Evolutionary conservation across 2,329 filamentous ascomycete species (phyloP).

Genomic region (Microcera coccophila): DNA sequence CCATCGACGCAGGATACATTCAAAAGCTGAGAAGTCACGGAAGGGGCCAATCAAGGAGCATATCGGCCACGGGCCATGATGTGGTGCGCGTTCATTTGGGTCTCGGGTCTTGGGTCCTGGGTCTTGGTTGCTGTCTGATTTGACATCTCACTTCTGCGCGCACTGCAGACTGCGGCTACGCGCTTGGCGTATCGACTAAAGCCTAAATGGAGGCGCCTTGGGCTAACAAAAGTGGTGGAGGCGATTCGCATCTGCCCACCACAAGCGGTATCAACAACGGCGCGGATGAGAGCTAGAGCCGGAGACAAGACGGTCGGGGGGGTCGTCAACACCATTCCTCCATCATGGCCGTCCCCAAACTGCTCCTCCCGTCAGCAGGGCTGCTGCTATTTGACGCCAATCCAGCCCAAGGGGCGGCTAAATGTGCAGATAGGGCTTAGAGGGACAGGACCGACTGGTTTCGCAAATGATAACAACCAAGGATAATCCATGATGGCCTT

Average conservation of each 20-base stretch:
- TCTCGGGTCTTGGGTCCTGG: too few relatives aligned
- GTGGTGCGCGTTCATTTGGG: too few relatives aligned
- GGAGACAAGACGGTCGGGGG: neutral
- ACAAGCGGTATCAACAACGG: neutral
- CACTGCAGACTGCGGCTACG: slow-evolving; percentile 7
- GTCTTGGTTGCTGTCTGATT: too few relatives aligned
- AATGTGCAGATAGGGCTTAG: neutral
- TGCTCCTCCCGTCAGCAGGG: neutral
- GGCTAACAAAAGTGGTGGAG: too few relatives aligned
- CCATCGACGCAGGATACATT: too few relatives aligned
- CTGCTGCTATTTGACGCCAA: neutral
- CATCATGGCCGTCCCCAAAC: neutral
- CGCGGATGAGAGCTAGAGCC: neutral
- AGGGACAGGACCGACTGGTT: neutral
- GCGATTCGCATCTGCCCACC: neutral
- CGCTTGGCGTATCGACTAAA: slow-evolving; percentile 14
- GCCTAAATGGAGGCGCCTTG: slow-evolving; percentile 7
- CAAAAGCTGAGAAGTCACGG: too few relatives aligned
- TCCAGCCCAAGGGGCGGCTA: neutral
- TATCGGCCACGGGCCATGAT: too few relatives aligned
- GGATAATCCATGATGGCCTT: slow-evolving; percentile 20
- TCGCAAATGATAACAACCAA: slow-evolving; percentile 12
- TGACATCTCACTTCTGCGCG: slow-evolving; percentile 11
- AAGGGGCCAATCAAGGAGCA: neutral
- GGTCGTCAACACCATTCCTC: neutral